Evolutionary conservation across 2,329 filamentous ascomycete genomes (phyloP).

Genomic region (Hansfordia pulvinata): DNA sequence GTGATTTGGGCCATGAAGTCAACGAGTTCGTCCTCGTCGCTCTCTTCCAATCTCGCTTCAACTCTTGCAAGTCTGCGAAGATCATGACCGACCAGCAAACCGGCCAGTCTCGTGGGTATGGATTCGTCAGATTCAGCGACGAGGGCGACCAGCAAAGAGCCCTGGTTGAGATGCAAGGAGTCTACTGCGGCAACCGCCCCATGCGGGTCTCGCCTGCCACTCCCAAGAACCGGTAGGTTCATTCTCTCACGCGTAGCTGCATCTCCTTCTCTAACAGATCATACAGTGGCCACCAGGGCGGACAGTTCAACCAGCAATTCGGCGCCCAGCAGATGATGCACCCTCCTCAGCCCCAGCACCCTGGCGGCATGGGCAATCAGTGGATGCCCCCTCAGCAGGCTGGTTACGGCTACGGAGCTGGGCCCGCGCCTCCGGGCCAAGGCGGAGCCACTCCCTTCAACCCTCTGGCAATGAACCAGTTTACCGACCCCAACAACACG

Average conservation of each 20-base stretch:
- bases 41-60: constrained; percentile 91
- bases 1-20: constrained; percentile 92
- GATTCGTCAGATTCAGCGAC: constrained; percentile 93
- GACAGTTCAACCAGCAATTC: constrained; percentile 19
- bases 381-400: constrained; percentile 29
- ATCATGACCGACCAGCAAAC: constrained; percentile 99
- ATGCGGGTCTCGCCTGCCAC: constrained; percentile 98
- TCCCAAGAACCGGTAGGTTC: constrained; percentile 67
- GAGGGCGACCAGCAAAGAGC: constrained; percentile 94
- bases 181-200: constrained; percentile 95
- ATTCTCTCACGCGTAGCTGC: neutral
- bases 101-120: constrained; percentile 93
- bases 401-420: constrained; percentile 11
- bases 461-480: constrained; percentile 78
- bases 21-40: constrained; percentile 97
- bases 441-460: constrained; percentile 29
- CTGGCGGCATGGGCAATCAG: constrained; percentile 21
- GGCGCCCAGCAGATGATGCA: constrained; percentile 23
- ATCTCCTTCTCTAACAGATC: too few relatives aligned
- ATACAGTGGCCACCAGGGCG: constrained; percentile 25
- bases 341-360: constrained; percentile 25
- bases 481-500: constrained; percentile 98
- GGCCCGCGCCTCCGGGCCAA: too few relatives aligned
- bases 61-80: constrained; percentile 97
- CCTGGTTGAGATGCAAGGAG: constrained; percentile 95